Evolutionary conservation across 768 basidiomycete genomes (phyloP).

Genomic region (Tremella mesenterica): DNA sequence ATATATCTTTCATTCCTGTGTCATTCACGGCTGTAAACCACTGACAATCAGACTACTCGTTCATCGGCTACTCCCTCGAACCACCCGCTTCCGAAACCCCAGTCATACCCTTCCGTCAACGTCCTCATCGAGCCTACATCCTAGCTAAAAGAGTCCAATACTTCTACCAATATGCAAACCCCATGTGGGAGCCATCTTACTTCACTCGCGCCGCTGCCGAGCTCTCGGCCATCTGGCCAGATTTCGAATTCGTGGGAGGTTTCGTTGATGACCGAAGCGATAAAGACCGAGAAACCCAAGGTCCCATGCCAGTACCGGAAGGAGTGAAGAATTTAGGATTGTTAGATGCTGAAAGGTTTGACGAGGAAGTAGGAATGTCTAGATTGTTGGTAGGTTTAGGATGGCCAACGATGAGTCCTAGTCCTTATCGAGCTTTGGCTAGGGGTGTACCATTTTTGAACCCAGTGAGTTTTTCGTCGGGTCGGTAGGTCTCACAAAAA

Average conservation of each 20-base stretch:
- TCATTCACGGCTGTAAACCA: too few relatives aligned
- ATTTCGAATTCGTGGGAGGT: constrained; percentile 16
- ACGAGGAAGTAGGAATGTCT: constrained; percentile 11
- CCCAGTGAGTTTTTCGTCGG: constrained; percentile 1
- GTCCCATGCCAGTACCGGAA: constrained; percentile 10
- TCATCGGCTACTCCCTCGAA: too few relatives aligned
- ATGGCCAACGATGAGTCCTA: constrained; percentile 24
- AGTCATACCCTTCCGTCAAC: constrained; percentile 3
- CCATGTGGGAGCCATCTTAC: constrained; percentile 11
- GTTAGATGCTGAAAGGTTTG: constrained; percentile 10
- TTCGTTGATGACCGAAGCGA: constrained; percentile 14
- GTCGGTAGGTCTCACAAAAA: neutral
- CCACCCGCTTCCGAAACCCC: too few relatives aligned
- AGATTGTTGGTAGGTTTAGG: constrained; percentile 27
- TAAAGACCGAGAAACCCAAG: neutral
- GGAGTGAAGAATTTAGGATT: constrained; percentile 1
- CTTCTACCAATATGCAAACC: constrained; percentile 12
- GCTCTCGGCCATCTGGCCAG: constrained; percentile 7
- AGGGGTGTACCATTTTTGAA: constrained; percentile 16
- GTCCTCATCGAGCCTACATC: constrained; percentile 12
- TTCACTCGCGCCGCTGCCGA: constrained; percentile 9
- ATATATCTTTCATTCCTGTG: too few relatives aligned
- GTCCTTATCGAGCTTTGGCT: constrained; percentile 16
- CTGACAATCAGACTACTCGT: too few relatives aligned
- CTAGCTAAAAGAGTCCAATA: constrained; percentile 15